A percentile compares a stretch with the other conserved stretches of the same genome.
Evolutionary conservation across 306 rosid species (phyloP).

Genomic region (Ormosia emarginata): DNA sequence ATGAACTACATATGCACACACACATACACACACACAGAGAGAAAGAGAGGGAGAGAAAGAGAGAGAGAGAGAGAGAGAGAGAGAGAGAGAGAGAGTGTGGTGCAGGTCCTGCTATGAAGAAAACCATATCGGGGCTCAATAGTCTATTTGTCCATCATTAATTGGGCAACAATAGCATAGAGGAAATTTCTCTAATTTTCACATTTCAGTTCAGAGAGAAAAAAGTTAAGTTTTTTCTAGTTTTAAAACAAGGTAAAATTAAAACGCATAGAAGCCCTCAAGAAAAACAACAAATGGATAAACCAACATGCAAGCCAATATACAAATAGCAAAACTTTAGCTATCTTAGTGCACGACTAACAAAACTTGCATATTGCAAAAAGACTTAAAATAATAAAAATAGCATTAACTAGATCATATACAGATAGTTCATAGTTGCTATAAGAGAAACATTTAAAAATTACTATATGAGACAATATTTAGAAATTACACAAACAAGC

Average conservation of each 20-base stretch:
- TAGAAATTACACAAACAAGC: too few species aligned
- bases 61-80: neutral
- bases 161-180: conserved; percentile 7
- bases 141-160: conserved; percentile 29
- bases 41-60: too few species aligned
- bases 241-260: neutral
- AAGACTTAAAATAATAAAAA: too few species aligned
- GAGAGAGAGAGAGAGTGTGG: neutral
- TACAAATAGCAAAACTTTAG: neutral
- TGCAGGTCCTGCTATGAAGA: conserved; percentile 2
- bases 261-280: neutral
- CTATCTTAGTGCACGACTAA: too few species aligned
- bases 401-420: too few species aligned
- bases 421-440: too few species aligned
- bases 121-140: conserved; percentile 2
- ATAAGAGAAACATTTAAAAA: too few species aligned
- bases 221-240: neutral
- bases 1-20: conserved; percentile 69
- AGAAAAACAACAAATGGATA: too few species aligned
- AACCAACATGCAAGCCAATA: neutral
- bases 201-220: neutral
- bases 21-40: too few species aligned
- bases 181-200: neutral
- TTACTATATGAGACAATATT: too few species aligned
- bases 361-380: too few species aligned